A percentile compares a stretch with the other conserved stretches of the same genome.
Evolutionary conservation across 2,329 filamentous ascomycete genomes (phyloP).

Genomic region (Ophiocordyceps robertsii): DNA sequence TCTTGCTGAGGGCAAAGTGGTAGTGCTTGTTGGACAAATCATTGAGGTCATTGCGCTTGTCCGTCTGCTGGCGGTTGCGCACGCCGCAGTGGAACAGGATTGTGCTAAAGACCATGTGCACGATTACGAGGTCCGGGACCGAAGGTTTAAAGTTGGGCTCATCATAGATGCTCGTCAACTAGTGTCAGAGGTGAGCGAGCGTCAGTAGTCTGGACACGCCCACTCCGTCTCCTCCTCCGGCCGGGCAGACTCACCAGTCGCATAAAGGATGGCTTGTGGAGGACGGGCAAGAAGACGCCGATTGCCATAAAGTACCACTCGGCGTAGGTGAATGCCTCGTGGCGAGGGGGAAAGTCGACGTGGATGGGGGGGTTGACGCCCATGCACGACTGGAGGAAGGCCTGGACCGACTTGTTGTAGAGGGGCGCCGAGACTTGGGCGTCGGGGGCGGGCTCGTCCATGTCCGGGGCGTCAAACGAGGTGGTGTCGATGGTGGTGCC

Average conservation of each 20-base stretch:
- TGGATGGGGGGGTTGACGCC: conserved; percentile 43
- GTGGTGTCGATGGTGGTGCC: conserved; percentile 70
- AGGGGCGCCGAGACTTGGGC: conserved; percentile 27
- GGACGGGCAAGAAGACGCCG: conserved; percentile 57
- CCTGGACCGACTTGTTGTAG: conserved; percentile 60
- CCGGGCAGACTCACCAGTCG: conserved; percentile 37
- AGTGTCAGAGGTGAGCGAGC: not conserved
- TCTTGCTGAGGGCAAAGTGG: conserved; percentile 58
- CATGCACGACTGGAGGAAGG: conserved; percentile 53
- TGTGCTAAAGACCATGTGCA: conserved; percentile 69
- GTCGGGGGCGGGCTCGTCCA: conserved; percentile 38
- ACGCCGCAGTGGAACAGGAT: conserved; percentile 68
- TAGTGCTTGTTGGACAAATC: conserved; percentile 64
- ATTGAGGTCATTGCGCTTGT: conserved; percentile 41
- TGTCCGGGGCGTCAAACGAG: conserved; percentile 53
- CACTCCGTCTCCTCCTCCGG: not conserved
- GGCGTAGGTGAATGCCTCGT: conserved; percentile 54
- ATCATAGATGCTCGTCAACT: conserved; percentile 57
- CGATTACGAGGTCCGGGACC: conserved; percentile 50
- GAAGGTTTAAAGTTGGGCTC: conserved; percentile 50
- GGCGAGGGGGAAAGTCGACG: conserved; percentile 47
- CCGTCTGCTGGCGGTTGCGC: conserved; percentile 46
- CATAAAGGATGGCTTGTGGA: conserved; percentile 67
- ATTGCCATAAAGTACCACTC: conserved; percentile 65
- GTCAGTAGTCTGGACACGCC: not conserved